A percentile compares a stretch with the other conserved stretches of the same genome.
phyloP scores from a whole-genome alignment of 352 stramenopile species.

The Globisporangium orthogonon region DNA sequence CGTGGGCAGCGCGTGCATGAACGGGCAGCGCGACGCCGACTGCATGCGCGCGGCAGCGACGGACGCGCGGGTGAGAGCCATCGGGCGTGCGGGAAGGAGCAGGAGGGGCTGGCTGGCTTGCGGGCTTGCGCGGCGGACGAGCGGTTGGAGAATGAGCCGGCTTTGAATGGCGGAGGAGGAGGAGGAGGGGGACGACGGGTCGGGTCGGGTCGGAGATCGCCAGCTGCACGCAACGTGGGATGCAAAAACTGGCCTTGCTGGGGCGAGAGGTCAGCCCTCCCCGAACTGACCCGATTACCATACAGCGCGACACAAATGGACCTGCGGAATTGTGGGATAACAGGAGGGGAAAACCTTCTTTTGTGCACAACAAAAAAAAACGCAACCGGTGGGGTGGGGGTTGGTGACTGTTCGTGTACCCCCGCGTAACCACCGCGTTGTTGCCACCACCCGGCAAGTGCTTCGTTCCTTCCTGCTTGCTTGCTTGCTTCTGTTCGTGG shows the following conservation, averaged over 20 bases:
- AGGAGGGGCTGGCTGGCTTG: conserved; percentile 1
- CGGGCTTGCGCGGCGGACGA: conserved; percentile 3
- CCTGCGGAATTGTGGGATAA: conserved; percentile 7
- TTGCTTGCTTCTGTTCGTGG: no score
- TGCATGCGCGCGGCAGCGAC: conserved; percentile 65
- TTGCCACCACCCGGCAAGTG: no score
- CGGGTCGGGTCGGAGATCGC: no score
- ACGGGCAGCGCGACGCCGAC: conserved; percentile 70
- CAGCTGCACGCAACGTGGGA: neutral
- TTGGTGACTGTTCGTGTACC: no score
- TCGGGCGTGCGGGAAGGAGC: conserved; percentile 12
- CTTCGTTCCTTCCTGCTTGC: neutral
- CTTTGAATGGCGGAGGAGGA: neutral
- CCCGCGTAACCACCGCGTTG: neutral
- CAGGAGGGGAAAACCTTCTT: conserved; percentile 8
- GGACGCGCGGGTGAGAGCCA: conserved; percentile 66
- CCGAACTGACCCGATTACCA: no score
- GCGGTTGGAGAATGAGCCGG: conserved; percentile 35
- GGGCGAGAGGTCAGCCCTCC: no score
- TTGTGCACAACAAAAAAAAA: conserved; percentile 4
- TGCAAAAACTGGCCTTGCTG: neutral
- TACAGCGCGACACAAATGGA: conserved; percentile 4
- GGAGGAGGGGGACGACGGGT: neutral
- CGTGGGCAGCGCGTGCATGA: conserved; percentile 76
- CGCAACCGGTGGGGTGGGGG: neutral